These are phyloP conservation scores for Fagus sylvatica DNA, from an alignment of 306 rosid species.

Conservation along the genomic window DNA sequence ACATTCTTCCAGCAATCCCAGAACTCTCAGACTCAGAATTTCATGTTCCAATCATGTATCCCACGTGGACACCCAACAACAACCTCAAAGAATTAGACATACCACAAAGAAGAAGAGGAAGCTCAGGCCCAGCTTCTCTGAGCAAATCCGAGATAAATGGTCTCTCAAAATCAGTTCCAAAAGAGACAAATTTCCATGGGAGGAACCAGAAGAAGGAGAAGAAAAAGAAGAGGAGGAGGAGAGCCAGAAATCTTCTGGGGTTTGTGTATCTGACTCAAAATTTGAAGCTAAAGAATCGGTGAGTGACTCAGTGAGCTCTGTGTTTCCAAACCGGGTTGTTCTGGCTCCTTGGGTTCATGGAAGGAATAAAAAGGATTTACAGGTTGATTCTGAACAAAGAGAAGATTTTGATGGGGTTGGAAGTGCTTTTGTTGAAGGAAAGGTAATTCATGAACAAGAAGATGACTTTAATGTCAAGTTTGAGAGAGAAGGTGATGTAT, in stretches of 20 bases:
- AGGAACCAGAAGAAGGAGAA: constrained; percentile 27
- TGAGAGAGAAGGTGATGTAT: background rate
- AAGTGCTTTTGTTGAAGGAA: constrained; percentile 15
- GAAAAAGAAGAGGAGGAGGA: constrained; percentile 12
- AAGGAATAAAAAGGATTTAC: constrained; percentile 25
- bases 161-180: constrained; percentile 54
- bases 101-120: constrained; percentile 47
- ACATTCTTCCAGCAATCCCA: background rate
- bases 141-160: constrained; percentile 80
- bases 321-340: constrained; percentile 30
- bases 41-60: constrained; percentile 48
- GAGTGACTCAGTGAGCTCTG: constrained; percentile 36
- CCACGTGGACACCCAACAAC: constrained; percentile 39
- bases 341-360: constrained; percentile 75
- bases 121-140: constrained; percentile 75
- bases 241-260: constrained; percentile 10
- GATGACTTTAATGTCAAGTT: constrained; percentile 2
- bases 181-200: constrained; percentile 76
- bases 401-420: constrained; percentile 16
- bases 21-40: constrained; percentile 45
- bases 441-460: background rate
- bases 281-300: constrained; percentile 20
- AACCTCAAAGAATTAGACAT: constrained; percentile 44
- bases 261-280: background rate
- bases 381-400: constrained; percentile 5